Evolutionary conservation across 2,329 filamentous ascomycete genomes (phyloP), one percentile per base, ranked within the genome.

Genomic region (Phialophora expanda): DNA sequence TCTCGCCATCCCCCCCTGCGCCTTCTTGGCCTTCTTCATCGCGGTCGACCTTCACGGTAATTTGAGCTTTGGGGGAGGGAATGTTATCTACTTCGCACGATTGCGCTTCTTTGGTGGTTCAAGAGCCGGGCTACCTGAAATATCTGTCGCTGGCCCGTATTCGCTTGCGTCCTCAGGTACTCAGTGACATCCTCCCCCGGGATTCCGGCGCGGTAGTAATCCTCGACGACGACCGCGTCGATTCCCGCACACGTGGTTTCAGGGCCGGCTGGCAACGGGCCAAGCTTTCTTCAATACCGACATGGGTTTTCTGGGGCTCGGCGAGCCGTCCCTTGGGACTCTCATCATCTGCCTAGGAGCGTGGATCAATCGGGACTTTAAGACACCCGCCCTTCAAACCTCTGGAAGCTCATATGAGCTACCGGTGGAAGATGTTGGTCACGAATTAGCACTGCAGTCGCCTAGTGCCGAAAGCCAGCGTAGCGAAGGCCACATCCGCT

Each of bases 301-400:
- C 24, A 65, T 65, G 63, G 57, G 57, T 20, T 61, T 65, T 24
- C 57, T 65, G 4, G 63, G 63, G 22, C 41, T 65, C 28, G 63
- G 63, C 48, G 63, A 65, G 51, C 63, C 63, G 17, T 61, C 57
- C 41, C 22, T 50, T 20, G 63, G 57, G 7, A 62, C 63, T 9
- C 9, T 56, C 41, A 65, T 65, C 57, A 65, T 89, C 22, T 82
- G 86, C 63, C 83, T 84, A 64, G 86, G 87, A 38, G 86, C 86
- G 14, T 85, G 85, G 79, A 81, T 89, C 69, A 89, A 89, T 73
- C 81, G 86, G 46, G 70, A 72, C 20, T 65, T 65, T 38, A 65
- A 38, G 20, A 62, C 63, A 3, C 62, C 62, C 9, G 9, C 44
- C 9, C 11, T 24, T 32, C 56, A 22, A 17, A 17, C 48, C 3